Percentiles rank a stretch among this genome's conserved stretches.
Conservation (phyloP, 2,329 filamentous ascomycete species). For the Stagonosporopsis vannaccii region DNA sequence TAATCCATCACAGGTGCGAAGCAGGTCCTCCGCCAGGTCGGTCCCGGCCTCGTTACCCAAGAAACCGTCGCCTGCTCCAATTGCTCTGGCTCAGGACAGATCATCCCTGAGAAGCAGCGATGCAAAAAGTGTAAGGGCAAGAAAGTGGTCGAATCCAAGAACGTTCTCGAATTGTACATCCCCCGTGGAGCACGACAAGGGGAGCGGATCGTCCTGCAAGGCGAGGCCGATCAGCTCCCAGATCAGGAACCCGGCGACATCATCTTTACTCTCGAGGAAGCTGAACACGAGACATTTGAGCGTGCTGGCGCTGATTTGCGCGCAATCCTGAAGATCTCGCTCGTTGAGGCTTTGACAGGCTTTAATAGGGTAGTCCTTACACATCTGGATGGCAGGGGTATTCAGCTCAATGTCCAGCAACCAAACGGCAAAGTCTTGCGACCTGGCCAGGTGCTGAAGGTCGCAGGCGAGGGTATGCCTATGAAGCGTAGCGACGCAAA, state of each 20-base stretch:
- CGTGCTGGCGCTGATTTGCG: slow-evolving; percentile 85
- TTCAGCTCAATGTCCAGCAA: slow-evolving; percentile 78
- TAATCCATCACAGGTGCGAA: slow-evolving; percentile 64
- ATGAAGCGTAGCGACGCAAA: slow-evolving; percentile 81
- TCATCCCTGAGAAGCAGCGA: slow-evolving; percentile 94
- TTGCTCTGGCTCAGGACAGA: slow-evolving; percentile 83
- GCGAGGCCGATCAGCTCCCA: slow-evolving; percentile 91
- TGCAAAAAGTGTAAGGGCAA: slow-evolving; percentile 99
- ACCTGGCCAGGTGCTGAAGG: slow-evolving; percentile 84
- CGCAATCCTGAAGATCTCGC: slow-evolving; percentile 79
- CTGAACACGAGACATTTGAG: slow-evolving; percentile 80
- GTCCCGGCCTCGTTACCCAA: slow-evolving; percentile 83
- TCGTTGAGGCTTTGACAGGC: slow-evolving; percentile 84
- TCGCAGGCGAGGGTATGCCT: slow-evolving; percentile 93
- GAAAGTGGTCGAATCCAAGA: slow-evolving; percentile 84
- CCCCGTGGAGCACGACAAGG: slow-evolving; percentile 80
- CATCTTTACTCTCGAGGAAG: slow-evolving; percentile 85
- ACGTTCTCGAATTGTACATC: slow-evolving; percentile 95
- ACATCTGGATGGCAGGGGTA: slow-evolving; percentile 92
- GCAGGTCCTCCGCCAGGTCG: slow-evolving; percentile 81
- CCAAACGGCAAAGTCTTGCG: slow-evolving; percentile 76
- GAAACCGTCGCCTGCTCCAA: slow-evolving; percentile 80
- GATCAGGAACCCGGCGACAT: slow-evolving; percentile 92
- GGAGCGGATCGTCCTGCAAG: slow-evolving; percentile 87
- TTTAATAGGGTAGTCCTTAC: slow-evolving; percentile 91